Evolutionary conservation across 2,329 filamentous ascomycete genomes (phyloP), one percentile per base, ranked within the genome.

Genomic region (Colletotrichum eleusines): DNA sequence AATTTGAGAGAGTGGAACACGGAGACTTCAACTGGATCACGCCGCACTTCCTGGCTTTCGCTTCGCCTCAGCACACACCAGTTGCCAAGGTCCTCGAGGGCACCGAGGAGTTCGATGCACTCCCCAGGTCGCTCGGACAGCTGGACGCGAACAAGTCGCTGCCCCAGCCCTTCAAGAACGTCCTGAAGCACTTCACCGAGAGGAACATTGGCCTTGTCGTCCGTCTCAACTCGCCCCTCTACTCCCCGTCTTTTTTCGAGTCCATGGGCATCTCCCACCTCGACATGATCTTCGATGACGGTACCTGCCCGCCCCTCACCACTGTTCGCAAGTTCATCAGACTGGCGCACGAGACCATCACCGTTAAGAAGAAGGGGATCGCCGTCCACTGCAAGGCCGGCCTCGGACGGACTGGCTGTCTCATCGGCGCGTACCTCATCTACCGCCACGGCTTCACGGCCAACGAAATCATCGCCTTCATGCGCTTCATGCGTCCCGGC

Each of bases 21-120:
- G 96, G 96, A 73, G 96, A 99, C 83, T 99, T 99, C 91, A 99
- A 99, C 88, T 99, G 96, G 96, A 89, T 99, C 70, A 97, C 95
- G 7, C 95, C 95, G 11, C 87, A 95, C 78, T 99, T 99, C 84
- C 88, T 99, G 62, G 96, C 96, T 28, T 98, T 99, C 80, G 96
- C 96, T 54, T 98, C 95, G 26, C 96, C 96, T 14, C 94, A 98
- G 81, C 91, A 95, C 77, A 87, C 89, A 67, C 93, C 94, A 6
- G 89, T 92, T 16, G 87, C 90, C 66, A 90, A 92, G 73, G 91
- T 97, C 67, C 87, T 91, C 11, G 87, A 90, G 68, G 89, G 88
- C 50, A 93, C 94, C 8, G 91, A 94, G 18, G 84, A 91, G 73
- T 97, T 91, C 81, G 87, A 89, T 16, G 86, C 89, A 18, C 84